Percentiles rank a stretch among this genome's conserved stretches.
These are phyloP conservation scores for Populus tomentosa DNA, from an alignment of 441 rosid species.

Conservation along the genomic window DNA sequence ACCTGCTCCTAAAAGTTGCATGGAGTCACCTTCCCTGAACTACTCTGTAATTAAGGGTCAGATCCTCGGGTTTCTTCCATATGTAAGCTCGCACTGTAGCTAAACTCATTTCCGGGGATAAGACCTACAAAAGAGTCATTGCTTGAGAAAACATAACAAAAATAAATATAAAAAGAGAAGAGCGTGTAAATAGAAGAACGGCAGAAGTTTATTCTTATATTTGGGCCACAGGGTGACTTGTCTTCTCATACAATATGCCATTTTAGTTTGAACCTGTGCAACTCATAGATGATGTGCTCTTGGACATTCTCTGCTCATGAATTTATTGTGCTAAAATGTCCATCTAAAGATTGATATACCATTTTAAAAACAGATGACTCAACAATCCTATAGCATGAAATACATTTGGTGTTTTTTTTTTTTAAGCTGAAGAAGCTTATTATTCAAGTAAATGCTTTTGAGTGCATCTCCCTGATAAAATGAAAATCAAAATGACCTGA, in stretches of 20 bases:
- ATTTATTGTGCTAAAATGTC: neutral
- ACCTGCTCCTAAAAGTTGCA: conserved; percentile 32
- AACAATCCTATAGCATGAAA: neutral
- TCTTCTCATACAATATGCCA: neutral
- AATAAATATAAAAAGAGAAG: neutral
- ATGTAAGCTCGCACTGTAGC: conserved; percentile 92
- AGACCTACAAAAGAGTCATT: conserved; percentile 47
- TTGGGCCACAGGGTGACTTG: neutral
- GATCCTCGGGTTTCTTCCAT: conserved; percentile 99
- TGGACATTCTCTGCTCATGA: neutral
- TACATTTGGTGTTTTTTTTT: neutral
- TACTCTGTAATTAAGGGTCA: conserved; percentile 86
- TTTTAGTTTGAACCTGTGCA: neutral
- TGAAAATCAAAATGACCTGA: conserved; percentile 56
- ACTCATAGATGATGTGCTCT: neutral
- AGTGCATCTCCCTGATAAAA: neutral
- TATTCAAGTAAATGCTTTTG: neutral
- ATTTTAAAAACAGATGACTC: neutral
- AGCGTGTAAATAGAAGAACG: too few species aligned
- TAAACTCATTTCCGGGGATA: conserved; percentile 97
- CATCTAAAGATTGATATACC: neutral
- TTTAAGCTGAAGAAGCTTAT: neutral
- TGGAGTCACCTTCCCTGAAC: conserved; percentile 64
- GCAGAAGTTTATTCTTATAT: neutral
- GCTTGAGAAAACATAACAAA: neutral